phyloP scores from a whole-genome alignment of 2,329 filamentous ascomycete species.

The Cladophialophora bantiana region DNA sequence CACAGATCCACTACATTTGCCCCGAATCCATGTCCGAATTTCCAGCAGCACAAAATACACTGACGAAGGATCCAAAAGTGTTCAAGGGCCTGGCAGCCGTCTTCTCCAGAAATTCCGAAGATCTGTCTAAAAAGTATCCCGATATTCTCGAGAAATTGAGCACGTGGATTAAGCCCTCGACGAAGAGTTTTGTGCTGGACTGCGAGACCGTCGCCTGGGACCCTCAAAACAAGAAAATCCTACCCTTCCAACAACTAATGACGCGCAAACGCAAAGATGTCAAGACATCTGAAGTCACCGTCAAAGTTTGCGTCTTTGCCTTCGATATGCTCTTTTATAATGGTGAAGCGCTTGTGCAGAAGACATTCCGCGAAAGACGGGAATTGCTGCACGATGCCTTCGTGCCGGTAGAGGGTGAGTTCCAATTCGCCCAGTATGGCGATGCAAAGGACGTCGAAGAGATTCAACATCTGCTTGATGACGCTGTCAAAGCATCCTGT shows the following conservation, averaged over 20 bases:
- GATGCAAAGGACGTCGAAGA: conserved; percentile 89
- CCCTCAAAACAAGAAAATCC: conserved; percentile 88
- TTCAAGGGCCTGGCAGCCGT: conserved; percentile 81
- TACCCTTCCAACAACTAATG: conserved; percentile 98
- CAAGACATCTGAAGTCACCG: conserved; percentile 91
- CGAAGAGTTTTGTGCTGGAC: conserved; percentile 96
- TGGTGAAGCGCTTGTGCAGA: conserved; percentile 85
- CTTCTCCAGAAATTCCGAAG: conserved; percentile 96
- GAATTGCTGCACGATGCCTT: conserved; percentile 78
- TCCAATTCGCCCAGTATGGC: conserved; percentile 85
- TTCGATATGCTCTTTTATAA: conserved; percentile 96
- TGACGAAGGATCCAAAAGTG: conserved; percentile 65
- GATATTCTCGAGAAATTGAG: conserved; percentile 89
- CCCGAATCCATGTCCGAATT: conserved; percentile 77
- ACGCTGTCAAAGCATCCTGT: conserved; percentile 93
- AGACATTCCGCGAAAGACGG: conserved; percentile 82
- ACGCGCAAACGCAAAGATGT: conserved; percentile 97
- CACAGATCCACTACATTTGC: conserved; percentile 97
- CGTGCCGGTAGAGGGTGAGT: conserved; percentile 81
- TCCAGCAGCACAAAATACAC: conserved; percentile 65
- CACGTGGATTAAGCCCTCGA: conserved; percentile 86
- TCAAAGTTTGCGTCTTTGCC: conserved; percentile 96
- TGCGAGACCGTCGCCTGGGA: conserved; percentile 99
- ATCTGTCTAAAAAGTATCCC: conserved; percentile 95
- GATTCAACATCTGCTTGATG: conserved; percentile 90